Conservation (phyloP, 78 protist species). For the Capsaspora owczarzaki region DNA sequence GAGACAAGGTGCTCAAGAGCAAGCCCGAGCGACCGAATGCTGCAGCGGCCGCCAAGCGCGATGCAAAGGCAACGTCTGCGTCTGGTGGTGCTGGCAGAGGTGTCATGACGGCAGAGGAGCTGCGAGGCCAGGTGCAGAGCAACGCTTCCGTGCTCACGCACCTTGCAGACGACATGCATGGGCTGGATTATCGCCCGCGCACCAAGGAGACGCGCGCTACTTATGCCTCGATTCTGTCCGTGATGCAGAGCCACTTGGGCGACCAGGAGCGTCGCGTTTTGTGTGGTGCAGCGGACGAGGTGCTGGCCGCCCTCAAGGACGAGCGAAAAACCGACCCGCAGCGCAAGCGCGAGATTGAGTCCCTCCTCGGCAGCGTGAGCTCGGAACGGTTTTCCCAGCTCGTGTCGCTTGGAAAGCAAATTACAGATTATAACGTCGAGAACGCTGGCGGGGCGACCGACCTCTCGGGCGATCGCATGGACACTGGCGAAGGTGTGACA, state of each 20-base stretch:
- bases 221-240: constrained; percentile 8
- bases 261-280: constrained; percentile 57
- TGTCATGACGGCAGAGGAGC: too few relatives aligned
- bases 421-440: constrained; percentile 61
- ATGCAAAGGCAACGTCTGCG: too few relatives aligned
- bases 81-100: too few relatives aligned
- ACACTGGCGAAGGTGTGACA: constrained; percentile 37
- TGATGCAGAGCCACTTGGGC: not conserved
- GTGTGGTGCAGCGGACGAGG: constrained; percentile 83
- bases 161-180: constrained; percentile 8
- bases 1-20: constrained; percentile 6
- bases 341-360: constrained; percentile 20
- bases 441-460: not conserved
- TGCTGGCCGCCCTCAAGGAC: constrained; percentile 68
- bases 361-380: constrained; percentile 24
- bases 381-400: constrained; percentile 46
- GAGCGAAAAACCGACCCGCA: constrained; percentile 23
- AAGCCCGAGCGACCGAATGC: constrained; percentile 15
- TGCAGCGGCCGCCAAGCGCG: not conserved
- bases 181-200: constrained; percentile 14
- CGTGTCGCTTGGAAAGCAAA: constrained; percentile 32
- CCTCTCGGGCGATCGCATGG: too few relatives aligned
- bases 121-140: too few relatives aligned
- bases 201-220: constrained; percentile 12
- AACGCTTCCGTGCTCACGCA: too few relatives aligned